Percentiles rank a stretch among this genome's conserved stretches.
Evolutionary conservation across 169 alveolate species (phyloP).

Genomic region (Plasmodium relictum): DNA sequence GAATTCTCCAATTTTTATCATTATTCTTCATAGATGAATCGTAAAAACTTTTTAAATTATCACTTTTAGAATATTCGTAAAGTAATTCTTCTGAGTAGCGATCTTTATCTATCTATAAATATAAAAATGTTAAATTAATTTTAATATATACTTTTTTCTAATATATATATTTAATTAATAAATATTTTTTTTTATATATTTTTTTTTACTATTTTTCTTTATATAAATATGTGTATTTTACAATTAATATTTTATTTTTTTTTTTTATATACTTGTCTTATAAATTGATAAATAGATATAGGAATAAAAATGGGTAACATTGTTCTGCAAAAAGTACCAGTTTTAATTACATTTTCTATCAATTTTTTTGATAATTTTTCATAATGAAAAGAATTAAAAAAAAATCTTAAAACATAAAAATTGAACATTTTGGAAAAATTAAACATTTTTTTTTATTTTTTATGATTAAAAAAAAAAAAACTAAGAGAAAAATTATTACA

Average conservation of each 20-base stretch:
- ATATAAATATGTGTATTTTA: background rate
- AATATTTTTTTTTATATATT: too few relatives aligned
- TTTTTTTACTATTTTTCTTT: too few relatives aligned
- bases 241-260: too few relatives aligned
- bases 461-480: too few relatives aligned
- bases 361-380: conserved; percentile 61
- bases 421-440: conserved; percentile 8
- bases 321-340: conserved; percentile 83
- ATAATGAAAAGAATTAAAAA: conserved; percentile 37
- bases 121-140: background rate
- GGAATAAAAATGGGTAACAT: conserved; percentile 87
- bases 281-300: conserved; percentile 87
- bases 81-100: conserved; percentile 82
- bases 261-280: conserved; percentile 82
- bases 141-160: background rate
- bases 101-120: conserved; percentile 81
- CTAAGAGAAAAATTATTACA: too few relatives aligned
- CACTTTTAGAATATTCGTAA: conserved; percentile 74
- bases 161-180: background rate
- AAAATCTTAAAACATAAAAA: background rate
- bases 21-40: conserved; percentile 77
- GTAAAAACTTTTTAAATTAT: conserved; percentile 77
- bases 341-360: conserved; percentile 74
- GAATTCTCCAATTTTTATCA: conserved; percentile 83
- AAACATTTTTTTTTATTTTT: too few relatives aligned